Evolutionary conservation across 2,329 filamentous ascomycete genomes (phyloP), one percentile per base, ranked within the genome.

Genomic region (Neonectria neomacrospora): DNA sequence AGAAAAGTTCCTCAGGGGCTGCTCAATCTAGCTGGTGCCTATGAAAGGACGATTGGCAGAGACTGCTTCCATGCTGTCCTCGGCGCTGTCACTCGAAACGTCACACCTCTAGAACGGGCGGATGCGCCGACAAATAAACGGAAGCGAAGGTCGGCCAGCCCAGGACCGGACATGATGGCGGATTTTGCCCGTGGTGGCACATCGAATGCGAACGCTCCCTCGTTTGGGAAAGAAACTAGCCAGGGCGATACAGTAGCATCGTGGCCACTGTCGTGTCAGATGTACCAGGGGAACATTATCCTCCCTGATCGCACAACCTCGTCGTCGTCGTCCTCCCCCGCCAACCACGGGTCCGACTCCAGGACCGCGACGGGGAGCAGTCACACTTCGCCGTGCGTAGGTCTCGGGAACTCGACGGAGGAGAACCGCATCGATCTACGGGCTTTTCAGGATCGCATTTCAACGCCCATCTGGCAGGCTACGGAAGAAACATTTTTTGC

Each of bases 351-450:
- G 6, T 65, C 67, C 1, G 67, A 62, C 8, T 69, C 69, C 5
- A 72, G 67, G 32, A 68, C 69, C 5, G 47, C 64, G 14, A 73
- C 75, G 5, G 67, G 64, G 14, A 76, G 76, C 63, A 76, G 71
- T 32, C 71, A 77, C 37, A 74, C 75, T 10, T 78, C 77, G 6
- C 74, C 75, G 1, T 64, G 71, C 28, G 55, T 67, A 23, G 77
- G 72, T 8, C 73, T 77, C n/a, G 77, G 77, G n/a, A 79, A 77
- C 65, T 77, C 73, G 12, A 67, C 67, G 6, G 77, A 79, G 56
- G 78, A 79, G 58, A 79, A 79, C 39, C 69, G 74, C 18, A 66
- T 79, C 22, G 76, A 79, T 37, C 55, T 78, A 28, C 69, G 77
- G 26, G 63, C 71, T 6, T 75, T 79, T 11, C 77, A 78, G 56